A percentile compares a stretch with the other conserved stretches of the same genome.
These are phyloP conservation scores for Geotrichum carabidarum DNA, from an alignment of 1,139 yeast genomes.

Conservation along the genomic window DNA sequence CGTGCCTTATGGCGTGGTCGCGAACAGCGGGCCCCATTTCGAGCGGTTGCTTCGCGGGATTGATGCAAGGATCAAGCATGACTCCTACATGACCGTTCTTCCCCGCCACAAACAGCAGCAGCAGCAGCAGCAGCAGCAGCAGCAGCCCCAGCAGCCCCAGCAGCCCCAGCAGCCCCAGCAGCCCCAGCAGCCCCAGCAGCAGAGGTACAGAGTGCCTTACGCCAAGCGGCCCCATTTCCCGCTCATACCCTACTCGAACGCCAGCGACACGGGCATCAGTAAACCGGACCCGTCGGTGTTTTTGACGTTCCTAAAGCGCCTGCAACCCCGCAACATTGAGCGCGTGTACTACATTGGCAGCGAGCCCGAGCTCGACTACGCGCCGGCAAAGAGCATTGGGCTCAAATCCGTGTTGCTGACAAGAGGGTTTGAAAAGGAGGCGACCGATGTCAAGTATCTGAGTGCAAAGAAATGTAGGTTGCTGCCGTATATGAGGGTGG, in stretches of 20 bases:
- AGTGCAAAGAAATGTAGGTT: constrained; percentile 2
- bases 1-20: constrained; percentile 32
- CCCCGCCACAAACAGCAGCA: constrained; percentile 9
- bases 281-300: constrained; percentile 23
- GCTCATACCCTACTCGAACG: constrained; percentile 23
- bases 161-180: too few species aligned
- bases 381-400: constrained; percentile 15
- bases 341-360: constrained; percentile 24
- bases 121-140: too few species aligned
- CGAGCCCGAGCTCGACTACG: constrained; percentile 20
- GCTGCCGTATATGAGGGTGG: constrained; percentile 8
- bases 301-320: constrained; percentile 17
- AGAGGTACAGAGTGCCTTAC: constrained; percentile 1
- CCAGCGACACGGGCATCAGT: constrained; percentile 24
- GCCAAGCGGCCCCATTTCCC: not conserved
- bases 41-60: constrained; percentile 16
- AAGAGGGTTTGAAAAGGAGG: constrained; percentile 17
- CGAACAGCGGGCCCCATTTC: constrained; percentile 30
- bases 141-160: too few species aligned
- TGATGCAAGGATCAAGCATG: constrained; percentile 6
- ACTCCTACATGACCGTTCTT: not conserved
- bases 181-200: too few species aligned
- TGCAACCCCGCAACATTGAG: constrained; percentile 4
- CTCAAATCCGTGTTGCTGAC: constrained; percentile 23
- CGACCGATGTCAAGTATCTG: constrained; percentile 21